phyloP scores from a whole-genome alignment of 1,139 yeast species.

The Insectozyma bohioensis region DNA sequence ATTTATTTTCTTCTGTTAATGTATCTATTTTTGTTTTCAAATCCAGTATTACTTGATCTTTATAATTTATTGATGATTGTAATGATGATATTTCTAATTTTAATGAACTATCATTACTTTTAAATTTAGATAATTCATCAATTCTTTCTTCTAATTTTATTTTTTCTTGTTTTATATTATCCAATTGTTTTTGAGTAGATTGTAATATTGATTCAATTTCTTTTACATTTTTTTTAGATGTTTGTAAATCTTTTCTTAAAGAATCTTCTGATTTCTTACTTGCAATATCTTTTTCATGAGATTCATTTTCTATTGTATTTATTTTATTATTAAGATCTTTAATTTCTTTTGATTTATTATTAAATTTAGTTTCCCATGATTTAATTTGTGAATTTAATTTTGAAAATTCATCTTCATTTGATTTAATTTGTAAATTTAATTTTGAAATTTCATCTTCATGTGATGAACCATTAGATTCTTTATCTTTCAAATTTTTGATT shows the following conservation, averaged over 20 bases:
- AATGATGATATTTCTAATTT: conserved; percentile 44
- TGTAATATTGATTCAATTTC: conserved; percentile 12
- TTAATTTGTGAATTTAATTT: conserved; percentile 4
- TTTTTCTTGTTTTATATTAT: conserved; percentile 24
- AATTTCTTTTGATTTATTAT: conserved; percentile 8
- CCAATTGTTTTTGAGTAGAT: conserved; percentile 21
- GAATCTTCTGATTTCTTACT: conserved; percentile 10
- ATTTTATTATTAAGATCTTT: conserved; percentile 10
- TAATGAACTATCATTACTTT: conserved; percentile 40
- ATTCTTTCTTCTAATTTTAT: conserved; percentile 28
- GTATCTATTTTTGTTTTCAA: conserved; percentile 37
- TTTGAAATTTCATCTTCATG: conserved; percentile 3
- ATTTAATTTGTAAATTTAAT: conserved; percentile 3
- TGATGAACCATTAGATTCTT: background rate
- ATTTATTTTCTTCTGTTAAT: conserved; percentile 36
- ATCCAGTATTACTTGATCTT: conserved; percentile 50
- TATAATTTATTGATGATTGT: conserved; percentile 39
- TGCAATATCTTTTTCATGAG: conserved; percentile 10
- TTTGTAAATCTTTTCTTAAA: conserved; percentile 12
- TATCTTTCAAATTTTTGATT: conserved; percentile 24
- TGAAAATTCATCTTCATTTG: conserved; percentile 1
- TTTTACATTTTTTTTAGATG: conserved; percentile 12
- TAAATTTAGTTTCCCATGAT: conserved; percentile 9
- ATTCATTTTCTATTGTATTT: conserved; percentile 7
- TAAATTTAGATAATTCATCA: conserved; percentile 30